Evolutionary conservation across 2,329 filamentous ascomycete species (phyloP).

Genomic region (Chaetomium strumarium): DNA sequence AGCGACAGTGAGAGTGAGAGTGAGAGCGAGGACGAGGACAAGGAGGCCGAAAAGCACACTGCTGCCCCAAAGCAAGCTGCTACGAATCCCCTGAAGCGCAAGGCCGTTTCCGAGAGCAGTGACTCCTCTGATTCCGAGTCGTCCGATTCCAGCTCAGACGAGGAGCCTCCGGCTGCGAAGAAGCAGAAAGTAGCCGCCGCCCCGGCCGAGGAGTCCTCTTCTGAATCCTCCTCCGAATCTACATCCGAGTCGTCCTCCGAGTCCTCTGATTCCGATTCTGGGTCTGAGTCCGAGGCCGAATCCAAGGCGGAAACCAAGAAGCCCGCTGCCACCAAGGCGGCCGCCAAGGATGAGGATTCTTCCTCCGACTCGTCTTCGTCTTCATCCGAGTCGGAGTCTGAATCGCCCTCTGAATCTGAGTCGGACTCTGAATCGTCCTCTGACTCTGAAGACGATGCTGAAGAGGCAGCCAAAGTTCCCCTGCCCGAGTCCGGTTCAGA

Average conservation of each 20-base stretch:
- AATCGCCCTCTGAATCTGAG: slow-evolving; percentile 8
- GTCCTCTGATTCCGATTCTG: slow-evolving; percentile 29
- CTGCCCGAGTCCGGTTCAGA: slow-evolving; percentile 28
- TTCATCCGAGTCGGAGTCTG: slow-evolving; percentile 17
- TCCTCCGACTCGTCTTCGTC: slow-evolving; percentile 29
- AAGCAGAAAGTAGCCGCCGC: slow-evolving; percentile 39
- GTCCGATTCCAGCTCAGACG: slow-evolving; percentile 39
- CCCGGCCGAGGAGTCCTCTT: slow-evolving; percentile 33
- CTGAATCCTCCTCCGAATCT: slow-evolving; percentile 32
- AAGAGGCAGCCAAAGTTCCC: slow-evolving; percentile 26
- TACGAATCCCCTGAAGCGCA: slow-evolving; percentile 48
- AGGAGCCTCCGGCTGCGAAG: slow-evolving; percentile 45
- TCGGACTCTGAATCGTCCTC: slow-evolving; percentile 30
- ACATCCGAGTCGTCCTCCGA: slow-evolving; percentile 28
- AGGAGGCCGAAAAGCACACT: slow-evolving; percentile 22
- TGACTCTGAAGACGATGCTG: slow-evolving; percentile 21
- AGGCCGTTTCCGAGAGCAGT: slow-evolving; percentile 40
- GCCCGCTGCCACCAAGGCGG: slow-evolving; percentile 27
- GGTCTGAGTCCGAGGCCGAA: slow-evolving; percentile 18
- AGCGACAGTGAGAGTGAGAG: slow-evolving; percentile 31
- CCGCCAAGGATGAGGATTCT: slow-evolving; percentile 9
- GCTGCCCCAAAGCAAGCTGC: slow-evolving; percentile 23
- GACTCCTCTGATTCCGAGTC: slow-evolving; percentile 33
- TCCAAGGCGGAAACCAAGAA: slow-evolving; percentile 46
- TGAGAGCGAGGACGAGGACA: slow-evolving; percentile 29